Percentiles rank a stretch among this genome's conserved stretches.
Conservation (phyloP, 495 filamentous ascomycete genomes). For the Neurospora tetraspora region DNA sequence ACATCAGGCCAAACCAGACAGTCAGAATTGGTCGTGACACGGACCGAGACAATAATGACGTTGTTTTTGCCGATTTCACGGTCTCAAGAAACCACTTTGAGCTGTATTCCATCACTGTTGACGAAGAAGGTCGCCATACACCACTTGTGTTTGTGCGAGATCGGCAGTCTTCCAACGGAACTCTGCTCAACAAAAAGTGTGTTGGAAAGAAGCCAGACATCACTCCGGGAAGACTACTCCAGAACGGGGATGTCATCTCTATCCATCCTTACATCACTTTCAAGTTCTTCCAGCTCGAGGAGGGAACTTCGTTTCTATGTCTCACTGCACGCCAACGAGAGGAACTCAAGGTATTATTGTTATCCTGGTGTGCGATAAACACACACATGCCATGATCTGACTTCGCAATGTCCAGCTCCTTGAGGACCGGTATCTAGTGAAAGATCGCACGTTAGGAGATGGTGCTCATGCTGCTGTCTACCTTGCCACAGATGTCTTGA, state of each 20-base stretch:
- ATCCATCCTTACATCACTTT: conserved; percentile 29
- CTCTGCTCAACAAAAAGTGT: conserved; percentile 37
- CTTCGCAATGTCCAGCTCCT: conserved; percentile 30
- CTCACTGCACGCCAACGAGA: conserved; percentile 10
- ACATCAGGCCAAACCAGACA: conserved; percentile 17
- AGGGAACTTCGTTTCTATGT: not conserved
- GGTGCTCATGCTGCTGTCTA: conserved; percentile 80
- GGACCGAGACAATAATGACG: conserved; percentile 22
- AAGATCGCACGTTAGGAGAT: conserved; percentile 58
- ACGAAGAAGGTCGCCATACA: conserved; percentile 24
- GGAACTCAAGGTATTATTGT: conserved; percentile 17
- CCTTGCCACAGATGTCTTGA: conserved; percentile 58
- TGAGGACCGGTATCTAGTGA: conserved; percentile 36
- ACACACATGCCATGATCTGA: not conserved
- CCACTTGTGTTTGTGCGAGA: conserved; percentile 54
- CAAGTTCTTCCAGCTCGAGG: conserved; percentile 15
- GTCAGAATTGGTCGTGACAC: conserved; percentile 28
- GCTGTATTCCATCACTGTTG: conserved; percentile 50
- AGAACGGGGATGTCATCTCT: conserved; percentile 43
- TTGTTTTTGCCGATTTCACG: conserved; percentile 29
- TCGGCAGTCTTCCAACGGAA: conserved; percentile 46
- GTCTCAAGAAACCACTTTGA: conserved; percentile 51
- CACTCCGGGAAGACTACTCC: conserved; percentile 38
- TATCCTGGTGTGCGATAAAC: not conserved
- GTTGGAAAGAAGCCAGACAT: conserved; percentile 26